These are phyloP conservation scores for Trametes meyenii DNA, from an alignment of 768 basidiomycete genomes.

Conservation along the genomic window DNA sequence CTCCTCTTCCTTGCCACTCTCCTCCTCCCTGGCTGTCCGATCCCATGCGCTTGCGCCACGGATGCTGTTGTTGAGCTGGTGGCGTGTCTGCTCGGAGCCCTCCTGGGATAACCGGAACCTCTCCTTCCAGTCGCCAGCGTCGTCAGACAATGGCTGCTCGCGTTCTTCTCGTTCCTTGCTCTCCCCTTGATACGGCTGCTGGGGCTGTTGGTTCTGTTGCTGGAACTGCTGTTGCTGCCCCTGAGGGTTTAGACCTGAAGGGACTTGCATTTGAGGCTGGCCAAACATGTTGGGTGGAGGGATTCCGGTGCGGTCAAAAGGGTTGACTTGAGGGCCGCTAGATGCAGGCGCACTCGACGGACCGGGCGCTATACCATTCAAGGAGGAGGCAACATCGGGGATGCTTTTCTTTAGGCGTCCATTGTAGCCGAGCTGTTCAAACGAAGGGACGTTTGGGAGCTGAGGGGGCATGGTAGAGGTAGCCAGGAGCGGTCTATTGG, in stretches of 20 bases:
- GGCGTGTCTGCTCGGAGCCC: constrained; percentile 54
- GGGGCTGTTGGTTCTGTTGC: constrained; percentile 34
- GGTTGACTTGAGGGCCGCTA: constrained; percentile 43
- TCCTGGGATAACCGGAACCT: constrained; percentile 69
- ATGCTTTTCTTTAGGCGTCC: constrained; percentile 81
- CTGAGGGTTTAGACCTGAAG: constrained; percentile 24
- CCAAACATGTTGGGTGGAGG: constrained; percentile 44
- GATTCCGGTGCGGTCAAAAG: constrained; percentile 56
- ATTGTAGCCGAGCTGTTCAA: constrained; percentile 74
- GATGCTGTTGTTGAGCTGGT: constrained; percentile 27
- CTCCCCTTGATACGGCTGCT: constrained; percentile 39
- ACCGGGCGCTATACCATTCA: constrained; percentile 66
- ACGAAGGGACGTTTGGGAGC: constrained; percentile 72
- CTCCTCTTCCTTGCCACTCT: constrained; percentile 70
- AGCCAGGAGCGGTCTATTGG: constrained; percentile 77
- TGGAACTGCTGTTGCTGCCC: constrained; percentile 34
- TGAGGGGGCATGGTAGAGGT: constrained; percentile 66
- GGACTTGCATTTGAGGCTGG: constrained; percentile 38
- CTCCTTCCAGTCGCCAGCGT: constrained; percentile 87
- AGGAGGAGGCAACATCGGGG: constrained; percentile 62
- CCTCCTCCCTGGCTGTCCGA: constrained; percentile 55
- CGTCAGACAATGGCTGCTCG: constrained; percentile 73
- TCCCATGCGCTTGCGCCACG: constrained; percentile 55
- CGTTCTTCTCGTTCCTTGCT: constrained; percentile 52
- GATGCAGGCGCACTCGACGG: constrained; percentile 53